Conservation (phyloP, 2,329 filamentous ascomycete species). For the Curvularia sp. region DNA sequence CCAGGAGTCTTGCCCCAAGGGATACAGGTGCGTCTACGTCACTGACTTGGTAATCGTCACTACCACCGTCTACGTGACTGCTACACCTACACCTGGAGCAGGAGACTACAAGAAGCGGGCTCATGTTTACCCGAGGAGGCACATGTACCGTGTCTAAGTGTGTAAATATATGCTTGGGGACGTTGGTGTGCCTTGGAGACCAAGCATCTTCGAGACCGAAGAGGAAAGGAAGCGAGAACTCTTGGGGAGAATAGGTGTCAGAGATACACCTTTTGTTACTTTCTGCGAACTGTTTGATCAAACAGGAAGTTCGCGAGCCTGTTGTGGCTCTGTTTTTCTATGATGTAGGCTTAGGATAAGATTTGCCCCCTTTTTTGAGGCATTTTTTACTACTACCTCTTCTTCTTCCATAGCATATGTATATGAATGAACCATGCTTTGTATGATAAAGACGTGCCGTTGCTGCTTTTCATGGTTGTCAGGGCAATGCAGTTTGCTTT, state of each 20-base stretch:
- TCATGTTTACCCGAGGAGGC: background rate
- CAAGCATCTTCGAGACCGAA: background rate
- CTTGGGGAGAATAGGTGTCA: background rate
- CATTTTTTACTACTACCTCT: background rate
- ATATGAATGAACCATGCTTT: conserved; percentile 15
- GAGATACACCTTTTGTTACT: background rate
- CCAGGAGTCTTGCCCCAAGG: conserved; percentile 27
- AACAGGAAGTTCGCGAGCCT: conserved; percentile 16
- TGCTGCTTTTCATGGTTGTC: background rate
- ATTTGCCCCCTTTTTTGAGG: background rate
- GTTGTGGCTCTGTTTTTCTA: conserved; percentile 19
- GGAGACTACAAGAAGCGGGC: conserved; percentile 24
- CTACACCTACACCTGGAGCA: conserved; percentile 19
- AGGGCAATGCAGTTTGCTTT: too few relatives aligned
- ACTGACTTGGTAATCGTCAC: conserved; percentile 35
- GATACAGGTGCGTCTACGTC: conserved; percentile 35
- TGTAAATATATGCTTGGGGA: background rate
- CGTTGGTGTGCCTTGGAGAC: background rate
- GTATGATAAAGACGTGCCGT: background rate
- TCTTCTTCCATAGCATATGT: background rate
- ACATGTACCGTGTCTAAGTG: conserved; percentile 14
- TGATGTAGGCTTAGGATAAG: background rate
- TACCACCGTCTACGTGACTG: conserved; percentile 38
- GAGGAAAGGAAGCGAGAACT: background rate
- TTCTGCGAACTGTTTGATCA: conserved; percentile 20